Evolutionary conservation across 139 green algal genomes (phyloP), one percentile per base, ranked within the genome.

Genomic region (Desmodesmus armatus): DNA sequence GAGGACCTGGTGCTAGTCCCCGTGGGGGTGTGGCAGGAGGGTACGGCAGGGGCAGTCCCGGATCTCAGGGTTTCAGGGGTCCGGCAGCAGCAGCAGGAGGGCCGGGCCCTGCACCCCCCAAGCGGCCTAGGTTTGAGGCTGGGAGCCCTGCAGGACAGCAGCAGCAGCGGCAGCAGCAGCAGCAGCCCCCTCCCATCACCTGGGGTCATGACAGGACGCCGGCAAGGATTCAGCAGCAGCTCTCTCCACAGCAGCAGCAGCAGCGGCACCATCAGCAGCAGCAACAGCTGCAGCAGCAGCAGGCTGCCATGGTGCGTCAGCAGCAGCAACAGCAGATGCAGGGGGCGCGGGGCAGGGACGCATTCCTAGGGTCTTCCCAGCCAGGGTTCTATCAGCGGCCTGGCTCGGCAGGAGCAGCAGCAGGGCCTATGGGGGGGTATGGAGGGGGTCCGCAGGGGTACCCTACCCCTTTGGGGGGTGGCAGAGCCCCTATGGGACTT

Each of bases 151-250:
- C 23, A 6, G 58, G 58, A 0, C 21, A 67, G 21, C 23, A 3
- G 17, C 37, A 72, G 31, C 63, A 72, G 21, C 63, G 53, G 67
- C 63, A 71, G 63, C 63, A 71, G 29, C 27, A 71, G 4, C 65
- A 5, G 33, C 65, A 47, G 65, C 65, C 65, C 17, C 15, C 25
- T 35, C 60, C 60, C 66, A 17, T 35, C 69, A 37, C 0, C 69
- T 58, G 39, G 33, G 25, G 69, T 58, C 25, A 27, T 53, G 4
- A 11, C 35, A 7, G 39, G 27, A 39, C 69, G 17, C n/a, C 47
- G 13, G 47, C 47, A 55, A 7, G 13, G 47, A 7, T 55, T n/a
- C 60, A 69, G 60, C 60, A 69, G n/a, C 60, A 33, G 35, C 66
- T 74, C 1, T 44, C 66, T 15, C 66, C 66, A 31, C 35, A 9